phyloP scores from a whole-genome alignment of 768 basidiomycete species.

The Agrocybe praecox region DNA sequence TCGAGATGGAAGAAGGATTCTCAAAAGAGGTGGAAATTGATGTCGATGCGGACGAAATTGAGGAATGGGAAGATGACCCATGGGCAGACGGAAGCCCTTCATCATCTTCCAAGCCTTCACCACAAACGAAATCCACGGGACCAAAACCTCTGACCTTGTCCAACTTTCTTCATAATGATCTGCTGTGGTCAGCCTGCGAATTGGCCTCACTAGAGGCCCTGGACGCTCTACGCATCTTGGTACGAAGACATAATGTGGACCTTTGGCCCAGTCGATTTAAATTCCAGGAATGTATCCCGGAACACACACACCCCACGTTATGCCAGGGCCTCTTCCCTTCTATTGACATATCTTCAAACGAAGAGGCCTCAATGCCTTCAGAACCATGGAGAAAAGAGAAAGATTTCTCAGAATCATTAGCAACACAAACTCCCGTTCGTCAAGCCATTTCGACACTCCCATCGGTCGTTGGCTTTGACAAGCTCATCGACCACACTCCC shows the following conservation, averaged over 20 bases:
- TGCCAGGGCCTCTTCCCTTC: conserved; percentile 67
- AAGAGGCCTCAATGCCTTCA: conserved; percentile 36
- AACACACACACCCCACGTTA: conserved; percentile 64
- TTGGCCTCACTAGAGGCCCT: conserved; percentile 69
- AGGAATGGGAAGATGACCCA: conserved; percentile 80
- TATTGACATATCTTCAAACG: conserved; percentile 48
- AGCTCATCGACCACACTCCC: conserved; percentile 11
- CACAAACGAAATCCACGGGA: conserved; percentile 27
- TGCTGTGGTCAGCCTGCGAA: conserved; percentile 60
- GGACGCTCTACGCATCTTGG: conserved; percentile 56
- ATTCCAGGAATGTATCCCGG: conserved; percentile 76
- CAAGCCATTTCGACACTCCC: conserved; percentile 18
- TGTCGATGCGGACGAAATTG: conserved; percentile 51
- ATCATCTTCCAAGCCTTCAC: conserved; percentile 26
- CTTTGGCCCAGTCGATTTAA: conserved; percentile 73
- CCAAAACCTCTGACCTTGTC: conserved; percentile 56
- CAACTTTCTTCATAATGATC: conserved; percentile 60
- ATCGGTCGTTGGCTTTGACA: conserved; percentile 12
- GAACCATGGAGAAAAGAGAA: conserved; percentile 50
- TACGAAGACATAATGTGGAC: conserved; percentile 52
- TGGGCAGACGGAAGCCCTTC: conserved; percentile 56
- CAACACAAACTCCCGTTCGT: conserved; percentile 44
- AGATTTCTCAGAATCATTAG: conserved; percentile 62
- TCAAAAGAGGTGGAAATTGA: conserved; percentile 31
- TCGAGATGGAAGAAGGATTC: conserved; percentile 54